Base-by-base conservation (phyloP, 257 asterid species). In the Solanum pennellii region DNA sequence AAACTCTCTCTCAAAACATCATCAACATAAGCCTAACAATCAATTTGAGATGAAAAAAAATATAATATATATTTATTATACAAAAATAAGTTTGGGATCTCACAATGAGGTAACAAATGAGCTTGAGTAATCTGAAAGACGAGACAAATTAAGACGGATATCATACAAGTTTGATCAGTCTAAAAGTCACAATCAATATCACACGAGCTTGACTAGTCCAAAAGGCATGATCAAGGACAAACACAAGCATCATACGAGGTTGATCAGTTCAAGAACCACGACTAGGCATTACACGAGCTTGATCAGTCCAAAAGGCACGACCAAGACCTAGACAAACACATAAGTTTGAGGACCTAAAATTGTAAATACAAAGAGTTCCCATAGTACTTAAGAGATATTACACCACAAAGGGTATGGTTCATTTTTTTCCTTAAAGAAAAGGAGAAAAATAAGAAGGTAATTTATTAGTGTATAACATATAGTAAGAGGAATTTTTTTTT, bases 1-100 rank as follows among this genome's bases (percentile, higher is more conserved):
- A 94, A 88, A 76, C 89, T 96, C 20, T 89, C 93, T 21, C 94
- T 88, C 87, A 96, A 91, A 66, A 87, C 77, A 85, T 89, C 88
- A 72, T 71, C 79, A 74, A 42, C 14, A 45, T 31, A 52, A 74
- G 29, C 71, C 82, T 47, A 74, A 76, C 7, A 45, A 33, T 65
- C 15, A 21, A 21, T 52, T 52, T 84, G 41, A 18, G 69, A 60
- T 35, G 33, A 2, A 73, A 37, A 12, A 33, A 4, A 18, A 6
- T 45, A n/a, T 14, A n/a, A 25, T 7, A 25, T 3, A 10, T 14
- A 23, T 7, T 42, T 62, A 27, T 44, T 66, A 25, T 21, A 33
- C 52, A 62, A 59, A 45, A 7, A 29, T 33, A 25, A 72, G 16
- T 72, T 6, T 35, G 39, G 9, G 35, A 73, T 73, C 5, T 72